Base-by-base conservation (phyloP, 1,139 yeast genomes). In the Saccharomycopsis hybrid region DNA sequence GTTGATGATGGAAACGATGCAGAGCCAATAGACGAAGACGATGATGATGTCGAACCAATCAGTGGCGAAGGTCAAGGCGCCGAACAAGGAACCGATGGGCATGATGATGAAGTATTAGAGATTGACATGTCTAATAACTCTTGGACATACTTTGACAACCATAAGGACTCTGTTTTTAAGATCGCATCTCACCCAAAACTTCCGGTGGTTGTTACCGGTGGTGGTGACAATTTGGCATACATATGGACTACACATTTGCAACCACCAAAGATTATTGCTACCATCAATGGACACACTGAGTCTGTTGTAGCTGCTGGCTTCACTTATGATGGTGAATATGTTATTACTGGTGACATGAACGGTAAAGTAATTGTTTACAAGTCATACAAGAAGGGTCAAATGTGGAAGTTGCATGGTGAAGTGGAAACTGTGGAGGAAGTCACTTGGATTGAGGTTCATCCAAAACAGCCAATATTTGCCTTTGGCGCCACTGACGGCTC, bases 401-500 rank as follows among this genome's bases (percentile, higher is more conserved):
- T 78, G 56, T 90, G 97, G 97, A 76, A 72, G 57, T 71, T 76
- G 60, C 73, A 78, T 55, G 83, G 80, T 41, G 80, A 83, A 56
- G 69, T 87, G 55, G 90, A 86, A 62, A 24, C 36, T 8, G 94
- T 87, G 36, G 95, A 86, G 59, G 99, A 84, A 64, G 70, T 83
- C 13, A 73, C 75, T 50, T 90, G 96, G 95, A 72, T 92, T 50
- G 66, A 74, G 38, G 76, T 80, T 49, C 98, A 92, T 65, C 96
- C 97, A 27, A 69, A 72, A 29, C 85, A 83, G 56, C 74, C 78
- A 32, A 77, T 82, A 52, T 87, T 92, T 70, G 97, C 97, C n/a
- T 87, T 88, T 62, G 97, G 98, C 54, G 92, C 90, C 39, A 72
- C 73, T 8, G 97, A 90, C 65, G 97, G 98, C 1, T 83, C 96